Base-by-base conservation (phyloP, 75 land plant genomes). In the Cunninghamia lanceolata region DNA sequence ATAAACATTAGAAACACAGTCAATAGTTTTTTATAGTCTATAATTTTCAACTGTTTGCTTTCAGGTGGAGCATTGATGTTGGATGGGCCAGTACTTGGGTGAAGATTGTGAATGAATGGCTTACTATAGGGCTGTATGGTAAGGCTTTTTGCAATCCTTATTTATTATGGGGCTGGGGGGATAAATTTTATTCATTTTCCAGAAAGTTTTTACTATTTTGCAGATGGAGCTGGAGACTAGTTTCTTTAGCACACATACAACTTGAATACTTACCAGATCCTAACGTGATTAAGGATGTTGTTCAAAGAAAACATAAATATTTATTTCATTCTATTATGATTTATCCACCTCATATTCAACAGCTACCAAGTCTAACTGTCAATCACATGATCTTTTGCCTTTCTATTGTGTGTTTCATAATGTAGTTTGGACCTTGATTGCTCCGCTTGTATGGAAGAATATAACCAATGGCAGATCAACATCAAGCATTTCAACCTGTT, bases 11-110 rank as follows among this genome's bases (percentile, higher is more conserved):
- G 39, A 40, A 40, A 77, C 0, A 77, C n/a, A 80, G n/a, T 43
- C 46, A 80, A n/a, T 45, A 28, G 4, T 28, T 43, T 43, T n/a
- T 28, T 80, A 25, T 45, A 45, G 32, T 45, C 15, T 45, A 28
- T 80, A n/a, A 45, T 40, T 34, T 6, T 17, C 71, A 54, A 19
- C 71, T 6, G 8, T 21, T 32, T 83, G 21, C 42, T 86, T 17
- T 71, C 92, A 96, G 97, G 86, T 97, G 99, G 99, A 97, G 92
- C 17, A 93, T 97, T 66, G 99, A 97, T 83, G 94, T 94, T 79
- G 99, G 99, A 3, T 97, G 99, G 99, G 86, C 95, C 17, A 97
- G 98, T 77, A 95, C 97, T 21, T 97, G 99, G 99, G 96, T 97
- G n/a, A 94, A 92, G 85, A 89, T 97, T 53, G 89, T 92, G 38